Evolutionary conservation across 2,329 filamentous ascomycete genomes (phyloP).

Genomic region (Plenodomus lindquistii): DNA sequence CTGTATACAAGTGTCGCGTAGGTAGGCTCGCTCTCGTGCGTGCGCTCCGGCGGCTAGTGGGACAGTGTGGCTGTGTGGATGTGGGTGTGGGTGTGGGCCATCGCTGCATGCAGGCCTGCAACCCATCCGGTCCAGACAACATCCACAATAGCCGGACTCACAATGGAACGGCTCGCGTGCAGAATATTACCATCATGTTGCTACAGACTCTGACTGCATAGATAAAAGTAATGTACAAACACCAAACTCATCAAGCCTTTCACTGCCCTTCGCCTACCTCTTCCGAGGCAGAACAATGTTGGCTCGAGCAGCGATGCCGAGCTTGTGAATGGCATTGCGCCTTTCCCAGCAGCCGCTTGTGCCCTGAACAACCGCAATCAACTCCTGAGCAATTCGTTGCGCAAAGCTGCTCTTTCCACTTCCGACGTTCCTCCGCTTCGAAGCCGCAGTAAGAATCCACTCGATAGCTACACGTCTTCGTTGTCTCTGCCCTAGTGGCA

Average conservation of each 20-base stretch:
- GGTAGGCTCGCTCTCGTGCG: no score
- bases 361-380: constrained; percentile 86
- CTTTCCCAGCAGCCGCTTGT: constrained; percentile 82
- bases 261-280: constrained; percentile 20
- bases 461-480: constrained; percentile 76
- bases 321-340: constrained; percentile 76
- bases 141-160: no score
- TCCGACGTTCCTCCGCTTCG: constrained; percentile 73
- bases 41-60: constrained; percentile 8
- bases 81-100: constrained; percentile 2
- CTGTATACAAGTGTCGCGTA: no score
- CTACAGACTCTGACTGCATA: neutral
- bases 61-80: constrained; percentile 25
- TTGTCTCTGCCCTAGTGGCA: constrained; percentile 74
- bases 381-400: constrained; percentile 78
- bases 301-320: constrained; percentile 74
- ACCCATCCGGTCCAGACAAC: constrained; percentile 3
- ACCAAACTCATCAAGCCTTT: neutral
- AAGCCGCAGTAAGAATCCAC: constrained; percentile 88
- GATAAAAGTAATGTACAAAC: constrained; percentile 6
- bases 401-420: constrained; percentile 75
- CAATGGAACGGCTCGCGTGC: no score
- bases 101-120: constrained; percentile 13
- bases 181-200: neutral
- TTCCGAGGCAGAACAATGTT: constrained; percentile 59